Conservation (phyloP, 129 eudicot genomes). For the Arctium lappa region DNA sequence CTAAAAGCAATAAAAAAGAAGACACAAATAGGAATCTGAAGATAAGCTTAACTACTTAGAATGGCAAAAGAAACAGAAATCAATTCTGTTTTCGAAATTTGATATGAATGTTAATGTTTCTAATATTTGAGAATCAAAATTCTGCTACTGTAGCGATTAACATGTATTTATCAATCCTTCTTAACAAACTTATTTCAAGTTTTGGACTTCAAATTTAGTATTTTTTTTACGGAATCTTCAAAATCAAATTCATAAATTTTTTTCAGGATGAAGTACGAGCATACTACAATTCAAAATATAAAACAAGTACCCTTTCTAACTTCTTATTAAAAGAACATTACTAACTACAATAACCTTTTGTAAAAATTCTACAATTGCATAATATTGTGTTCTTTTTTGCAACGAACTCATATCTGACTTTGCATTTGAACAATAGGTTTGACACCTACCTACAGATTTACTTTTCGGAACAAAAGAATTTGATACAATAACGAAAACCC, state of each 20-base stretch:
- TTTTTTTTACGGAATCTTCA: neutral
- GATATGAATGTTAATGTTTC: neutral
- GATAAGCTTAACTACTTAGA: conserved; percentile 1
- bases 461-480: neutral
- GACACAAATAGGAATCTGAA: neutral
- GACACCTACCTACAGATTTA: neutral
- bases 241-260: neutral
- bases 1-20: neutral
- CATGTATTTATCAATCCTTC: neutral
- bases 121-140: neutral
- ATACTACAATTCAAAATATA: neutral
- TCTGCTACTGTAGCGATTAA: neutral
- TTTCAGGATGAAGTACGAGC: neutral
- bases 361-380: neutral
- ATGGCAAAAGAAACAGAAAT: neutral
- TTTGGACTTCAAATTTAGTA: neutral
- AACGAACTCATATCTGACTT: neutral
- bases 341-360: neutral
- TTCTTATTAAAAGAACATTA: neutral
- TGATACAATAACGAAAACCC: neutral
- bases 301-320: neutral
- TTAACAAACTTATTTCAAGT: neutral
- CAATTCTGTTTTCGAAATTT: neutral
- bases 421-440: neutral
- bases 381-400: neutral